Percentiles rank a stretch among this genome's conserved stretches.
These are phyloP conservation scores for Solanum hybrid DNA, from an alignment of 305 asterid genomes.

Conservation along the genomic window DNA sequence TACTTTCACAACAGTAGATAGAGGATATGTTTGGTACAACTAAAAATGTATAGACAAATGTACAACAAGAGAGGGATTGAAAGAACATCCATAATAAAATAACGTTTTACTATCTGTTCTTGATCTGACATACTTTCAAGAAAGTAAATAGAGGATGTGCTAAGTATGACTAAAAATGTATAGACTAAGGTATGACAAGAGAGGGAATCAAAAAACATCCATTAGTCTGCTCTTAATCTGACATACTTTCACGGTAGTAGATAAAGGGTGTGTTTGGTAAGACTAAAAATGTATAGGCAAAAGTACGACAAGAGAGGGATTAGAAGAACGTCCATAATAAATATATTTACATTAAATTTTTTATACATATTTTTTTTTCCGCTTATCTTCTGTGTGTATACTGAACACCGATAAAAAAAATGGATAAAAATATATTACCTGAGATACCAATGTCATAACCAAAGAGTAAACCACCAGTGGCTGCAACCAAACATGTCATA, in stretches of 20 bases:
- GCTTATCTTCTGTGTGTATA: no score
- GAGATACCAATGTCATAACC: constrained; percentile 72
- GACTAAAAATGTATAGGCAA: neutral
- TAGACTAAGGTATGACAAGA: neutral
- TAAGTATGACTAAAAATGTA: neutral
- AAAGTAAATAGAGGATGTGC: neutral
- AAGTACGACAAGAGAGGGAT: neutral
- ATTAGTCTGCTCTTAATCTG: neutral
- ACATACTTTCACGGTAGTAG: neutral
- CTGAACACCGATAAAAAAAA: no score
- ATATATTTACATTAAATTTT: no score
- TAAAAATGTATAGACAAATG: neutral
- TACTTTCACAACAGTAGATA: neutral
- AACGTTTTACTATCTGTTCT: neutral
- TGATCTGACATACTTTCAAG: neutral
- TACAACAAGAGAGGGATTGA: neutral
- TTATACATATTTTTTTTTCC: no score
- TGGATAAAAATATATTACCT: constrained; percentile 8
- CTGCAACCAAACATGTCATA: constrained; percentile 46
- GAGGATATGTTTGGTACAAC: neutral
- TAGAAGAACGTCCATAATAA: neutral
- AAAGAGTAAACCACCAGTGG: constrained; percentile 64
- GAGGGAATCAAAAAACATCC: neutral
- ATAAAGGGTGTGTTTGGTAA: neutral
- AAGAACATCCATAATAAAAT: neutral